Evolutionary conservation across 2,329 filamentous ascomycete genomes (phyloP), one percentile per base, ranked within the genome.

Genomic region (Ceratocystis huliohia): DNA sequence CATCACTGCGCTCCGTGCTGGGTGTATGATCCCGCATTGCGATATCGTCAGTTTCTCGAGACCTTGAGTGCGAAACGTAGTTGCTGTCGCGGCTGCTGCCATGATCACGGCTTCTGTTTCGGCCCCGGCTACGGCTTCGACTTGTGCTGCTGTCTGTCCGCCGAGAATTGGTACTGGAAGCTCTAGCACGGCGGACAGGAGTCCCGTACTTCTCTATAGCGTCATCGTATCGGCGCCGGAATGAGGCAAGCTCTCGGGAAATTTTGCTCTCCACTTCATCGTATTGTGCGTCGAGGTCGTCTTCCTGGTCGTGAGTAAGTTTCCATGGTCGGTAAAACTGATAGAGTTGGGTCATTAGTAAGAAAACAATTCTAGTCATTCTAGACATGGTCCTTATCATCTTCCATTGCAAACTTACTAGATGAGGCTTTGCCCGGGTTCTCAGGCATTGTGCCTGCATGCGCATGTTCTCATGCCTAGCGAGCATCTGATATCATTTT

Each of bases 301-400:
- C 82, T 74, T 92, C 84, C 74, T 96, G 88, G 57, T 83, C 80
- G 4, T 78, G 74, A 41, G 84, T 84, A 66, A 89, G 79, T 71
- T 91, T 85, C 87, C 88, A 95, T 0, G 93, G 93, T 59, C 87
- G 86, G 75, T 94, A 96, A 74, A 88, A 93, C 91, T 96, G 66
- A 5, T 20, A 65, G 28, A 20, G 13, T 61, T 22, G 17, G 33
- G 41, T 41, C 20, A 2, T 37, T 44, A 61, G 44, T 30, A 22
- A 53, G 5, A 4, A 37, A 17, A 25, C 1, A 41, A 10, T 15
- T 8, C 8, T 17, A 30, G 2, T 50, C 17, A 25, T 50, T 41
- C 3, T 41, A 41, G 20, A 15, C 7, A n/a, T 5, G 44, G 22
- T 33, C 5, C 6, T 2, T 25, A 50, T 53, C 13, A 41, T 41